These are phyloP conservation scores for Globomyces sp. DNA, from an alignment of 371 early-diverging fungal species.

Conservation along the genomic window DNA sequence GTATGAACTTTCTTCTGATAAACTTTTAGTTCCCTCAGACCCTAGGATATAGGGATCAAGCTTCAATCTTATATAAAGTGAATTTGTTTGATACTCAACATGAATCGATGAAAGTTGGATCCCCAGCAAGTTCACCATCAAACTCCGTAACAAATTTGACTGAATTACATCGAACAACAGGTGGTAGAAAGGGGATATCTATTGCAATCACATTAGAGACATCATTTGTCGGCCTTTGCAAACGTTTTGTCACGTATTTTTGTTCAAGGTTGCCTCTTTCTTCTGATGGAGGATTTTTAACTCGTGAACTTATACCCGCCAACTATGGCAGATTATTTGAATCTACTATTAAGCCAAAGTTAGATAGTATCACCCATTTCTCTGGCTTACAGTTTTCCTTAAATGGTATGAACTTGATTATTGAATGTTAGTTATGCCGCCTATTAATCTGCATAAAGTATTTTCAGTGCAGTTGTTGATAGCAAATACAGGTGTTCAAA, in stretches of 20 bases:
- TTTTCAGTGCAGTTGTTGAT: slow-evolving; percentile 15
- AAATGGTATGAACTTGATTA: background rate
- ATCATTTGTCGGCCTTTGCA: background rate
- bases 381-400: slow-evolving; percentile 4
- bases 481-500: background rate
- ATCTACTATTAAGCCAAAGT: slow-evolving; percentile 5
- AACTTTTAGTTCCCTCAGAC: background rate
- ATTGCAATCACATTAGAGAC: slow-evolving; percentile 9
- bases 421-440: slow-evolving; percentile 7
- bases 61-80: background rate
- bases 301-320: background rate
- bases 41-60: background rate
- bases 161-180: background rate
- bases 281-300: slow-evolving; percentile 2
- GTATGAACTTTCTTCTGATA: background rate
- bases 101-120: background rate
- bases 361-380: background rate
- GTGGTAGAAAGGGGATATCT: slow-evolving; percentile 7
- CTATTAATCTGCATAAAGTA: slow-evolving; percentile 12
- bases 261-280: slow-evolving; percentile 3
- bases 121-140: background rate
- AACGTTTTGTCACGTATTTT: slow-evolving; percentile 3
- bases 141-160: background rate
- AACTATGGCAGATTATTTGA: slow-evolving; percentile 15
- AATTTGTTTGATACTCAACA: background rate